Conservation (phyloP, 2,329 filamentous ascomycete species). For the Chrysosporium keratinophilum region DNA sequence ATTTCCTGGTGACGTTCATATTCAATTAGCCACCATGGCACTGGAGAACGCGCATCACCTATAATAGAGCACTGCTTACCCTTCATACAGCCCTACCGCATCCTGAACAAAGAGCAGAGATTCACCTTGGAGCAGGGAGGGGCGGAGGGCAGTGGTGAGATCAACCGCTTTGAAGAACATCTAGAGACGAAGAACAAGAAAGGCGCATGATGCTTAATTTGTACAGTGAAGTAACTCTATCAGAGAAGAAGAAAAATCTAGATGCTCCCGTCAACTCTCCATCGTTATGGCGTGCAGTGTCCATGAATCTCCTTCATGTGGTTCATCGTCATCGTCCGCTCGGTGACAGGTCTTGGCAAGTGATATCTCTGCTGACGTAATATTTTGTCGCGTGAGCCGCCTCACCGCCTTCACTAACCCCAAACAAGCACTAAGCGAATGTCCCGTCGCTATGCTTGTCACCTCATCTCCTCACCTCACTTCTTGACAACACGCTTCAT, state of each 20-base stretch:
- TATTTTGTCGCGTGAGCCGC: neutral
- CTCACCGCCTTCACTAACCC: neutral
- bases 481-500: neutral
- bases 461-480: neutral
- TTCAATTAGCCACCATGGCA: constrained; percentile 3
- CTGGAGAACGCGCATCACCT: neutral
- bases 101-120: constrained; percentile 93
- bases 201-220: constrained; percentile 9
- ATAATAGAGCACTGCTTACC: constrained; percentile 48
- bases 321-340: neutral
- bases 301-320: neutral
- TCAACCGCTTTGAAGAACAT: constrained; percentile 97
- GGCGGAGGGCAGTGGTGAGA: constrained; percentile 89
- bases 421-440: constrained; percentile 2
- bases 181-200: constrained; percentile 44
- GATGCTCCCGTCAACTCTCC: neutral
- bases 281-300: neutral
- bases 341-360: no score
- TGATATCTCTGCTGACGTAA: neutral
- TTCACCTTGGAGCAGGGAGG: constrained; percentile 85
- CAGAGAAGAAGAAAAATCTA: neutral
- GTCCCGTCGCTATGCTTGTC: neutral
- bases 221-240: neutral
- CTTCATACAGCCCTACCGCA: constrained; percentile 93
- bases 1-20: constrained; percentile 53